Base-by-base conservation (phyloP, 768 basidiomycete species). In the Termitomyces sp. region DNA sequence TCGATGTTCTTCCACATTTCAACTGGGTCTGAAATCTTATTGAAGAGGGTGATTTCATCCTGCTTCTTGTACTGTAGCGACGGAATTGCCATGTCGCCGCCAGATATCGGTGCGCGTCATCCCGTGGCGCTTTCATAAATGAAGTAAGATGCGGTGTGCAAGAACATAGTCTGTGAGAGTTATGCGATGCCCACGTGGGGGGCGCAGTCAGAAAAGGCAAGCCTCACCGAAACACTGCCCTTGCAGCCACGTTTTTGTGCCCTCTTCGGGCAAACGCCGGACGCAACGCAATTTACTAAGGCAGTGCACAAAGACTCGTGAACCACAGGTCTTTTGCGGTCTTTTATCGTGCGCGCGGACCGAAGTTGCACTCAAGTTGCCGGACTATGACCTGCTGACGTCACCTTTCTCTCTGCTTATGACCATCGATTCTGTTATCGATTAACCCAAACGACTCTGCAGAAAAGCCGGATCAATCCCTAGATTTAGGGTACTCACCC, bases 1-100 rank as follows among this genome's bases (percentile, higher is more conserved):
- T 86, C 79, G 72, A 88, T 78, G 74, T 87, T 86, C 70, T 76
- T 86, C 84, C 85, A 86, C 79, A 82, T 81, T 59, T 60, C 59
- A 55, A 57, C 53, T 8, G 40, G 52, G 60, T 41, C 10, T 58
- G 47, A 54, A 54, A 62, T 32, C 54, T 44, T 60, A 56, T 61
- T 47, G 62, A 56, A 48, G 48, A 48, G 38, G 52, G 54, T 18
- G 49, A 60, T 36, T 26, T 38, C 24, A 48, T 41, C 38, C 57
- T 59, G 58, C 60, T 62, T 61, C 64, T 67, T 68, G 66, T 68
- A 68, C 65, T 55, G 44, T 46, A 32, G 44, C 40, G 54, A 61
- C 66, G 61, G 63, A 40, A 63, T 55, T 61, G 66, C 52, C 44
- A 54, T 58, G 61, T 46, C 65, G 47, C 72, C 71, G 71, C 66